Evolutionary conservation across 2,329 filamentous ascomycete genomes (phyloP).

Genomic region (Sarocladium brachiariae): DNA sequence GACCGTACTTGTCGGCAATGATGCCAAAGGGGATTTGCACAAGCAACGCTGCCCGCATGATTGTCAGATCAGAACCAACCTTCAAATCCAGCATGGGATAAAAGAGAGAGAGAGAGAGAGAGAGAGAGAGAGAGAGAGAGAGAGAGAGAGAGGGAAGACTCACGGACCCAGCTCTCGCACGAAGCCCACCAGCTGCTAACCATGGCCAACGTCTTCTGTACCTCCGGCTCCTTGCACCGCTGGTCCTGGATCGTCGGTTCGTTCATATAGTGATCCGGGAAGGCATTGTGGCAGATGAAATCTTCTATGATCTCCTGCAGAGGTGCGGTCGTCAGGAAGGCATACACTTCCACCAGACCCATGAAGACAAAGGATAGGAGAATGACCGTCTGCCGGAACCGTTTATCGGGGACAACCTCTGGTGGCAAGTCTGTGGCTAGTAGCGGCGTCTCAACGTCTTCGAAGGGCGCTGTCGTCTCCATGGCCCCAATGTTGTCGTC

Average conservation of each 20-base stretch:
- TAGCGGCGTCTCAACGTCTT: background rate
- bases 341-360: conserved; percentile 36
- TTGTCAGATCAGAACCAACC: background rate
- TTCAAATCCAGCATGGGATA: no score
- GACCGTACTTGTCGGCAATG: conserved; percentile 39
- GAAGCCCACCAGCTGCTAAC: conserved; percentile 37
- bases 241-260: conserved; percentile 26
- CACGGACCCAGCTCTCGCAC: conserved; percentile 41
- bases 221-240: conserved; percentile 40
- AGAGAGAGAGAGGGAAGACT: conserved; percentile 13
- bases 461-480: background rate
- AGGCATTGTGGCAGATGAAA: conserved; percentile 44
- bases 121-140: background rate
- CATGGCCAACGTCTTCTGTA: conserved; percentile 46
- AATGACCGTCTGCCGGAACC: conserved; percentile 23
- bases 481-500: background rate
- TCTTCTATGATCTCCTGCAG: conserved; percentile 44
- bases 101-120: no score
- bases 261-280: conserved; percentile 30
- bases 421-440: background rate
- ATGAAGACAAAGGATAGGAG: conserved; percentile 30
- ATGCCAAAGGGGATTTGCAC: conserved; percentile 40
- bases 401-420: conserved; percentile 12
- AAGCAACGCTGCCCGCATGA: conserved; percentile 25
- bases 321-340: conserved; percentile 32